Base-by-base conservation (phyloP, 371 early-diverging fungal genomes). In the Coemansia sp. region DNA sequence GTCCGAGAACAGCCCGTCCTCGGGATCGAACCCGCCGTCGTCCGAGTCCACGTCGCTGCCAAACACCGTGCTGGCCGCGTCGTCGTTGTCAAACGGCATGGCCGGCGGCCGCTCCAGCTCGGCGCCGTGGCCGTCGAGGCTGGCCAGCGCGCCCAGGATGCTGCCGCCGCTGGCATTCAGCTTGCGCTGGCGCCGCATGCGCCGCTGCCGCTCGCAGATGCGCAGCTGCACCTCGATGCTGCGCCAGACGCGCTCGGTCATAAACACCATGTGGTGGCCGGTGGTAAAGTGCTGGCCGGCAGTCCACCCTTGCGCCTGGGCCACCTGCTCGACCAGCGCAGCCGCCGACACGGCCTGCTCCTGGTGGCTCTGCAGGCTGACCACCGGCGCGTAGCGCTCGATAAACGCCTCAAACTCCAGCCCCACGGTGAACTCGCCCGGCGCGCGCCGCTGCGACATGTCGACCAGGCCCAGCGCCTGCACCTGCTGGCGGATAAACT, bases 181-280 rank as follows among this genome's bases (percentile, higher is more conserved):
- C 47, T 5, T 14, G 10, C 52, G 34, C 57, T n/a, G 14, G 14
- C 16, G 47, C 47, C 9, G 47, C 20, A 34, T 16, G 8, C 55
- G 59, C 3, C 59, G 66, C 48, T 55, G 62, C 63, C 89, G 88
- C 79, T 94, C 92, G 41, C 82, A 79, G 1, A 81, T 79, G 20
- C 91, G 82, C 33, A 94, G 78, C 20, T 85, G 85, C 59, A 90
- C 88, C 61, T 94, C 95, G 20, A 93, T 65, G 50, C 85, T 85
- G 57, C 86, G 87, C 91, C 91, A 92, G 6, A 84, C 87, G 35
- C 83, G 84, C 55, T 88, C 88, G 1, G 84, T 79, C 41, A 90
- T 71, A 80, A 87, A 90, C 16, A 90, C 82, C 70, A 81, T 84
- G 16, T 80, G 82, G 41, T 83, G 77, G 9, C 91, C 92, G 1